These are phyloP conservation scores for Dioszegia hungarica DNA, from an alignment of 768 basidiomycete species.

Conservation along the genomic window DNA sequence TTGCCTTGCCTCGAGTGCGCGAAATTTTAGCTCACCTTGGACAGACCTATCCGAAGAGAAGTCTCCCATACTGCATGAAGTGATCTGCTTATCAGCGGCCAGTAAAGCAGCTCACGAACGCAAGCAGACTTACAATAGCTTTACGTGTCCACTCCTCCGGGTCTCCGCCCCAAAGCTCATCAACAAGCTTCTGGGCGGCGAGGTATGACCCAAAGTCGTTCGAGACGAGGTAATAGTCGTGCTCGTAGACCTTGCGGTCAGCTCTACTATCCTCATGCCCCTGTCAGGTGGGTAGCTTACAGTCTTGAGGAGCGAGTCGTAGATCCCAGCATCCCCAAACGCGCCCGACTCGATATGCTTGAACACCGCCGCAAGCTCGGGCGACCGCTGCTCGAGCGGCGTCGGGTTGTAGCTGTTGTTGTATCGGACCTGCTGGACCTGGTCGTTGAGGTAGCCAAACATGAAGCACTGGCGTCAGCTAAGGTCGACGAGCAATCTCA, in stretches of 20 bases:
- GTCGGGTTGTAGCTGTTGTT: conserved; percentile 78
- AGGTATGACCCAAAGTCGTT: conserved; percentile 96
- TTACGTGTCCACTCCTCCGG: conserved; percentile 86
- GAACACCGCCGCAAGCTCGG: conserved; percentile 71
- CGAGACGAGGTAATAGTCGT: conserved; percentile 54
- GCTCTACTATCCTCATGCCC: not conserved
- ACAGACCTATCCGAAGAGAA: conserved; percentile 94
- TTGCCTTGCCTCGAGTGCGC: not conserved
- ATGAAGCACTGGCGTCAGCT: conserved; percentile 65
- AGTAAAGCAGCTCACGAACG: no score
- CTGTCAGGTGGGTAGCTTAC: not conserved
- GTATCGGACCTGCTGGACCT: conserved; percentile 77
- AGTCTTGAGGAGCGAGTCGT: conserved; percentile 60
- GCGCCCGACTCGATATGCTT: conserved; percentile 68
- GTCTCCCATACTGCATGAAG: conserved; percentile 73
- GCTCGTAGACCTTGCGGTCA: conserved; percentile 21
- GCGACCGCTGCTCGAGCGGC: conserved; percentile 76
- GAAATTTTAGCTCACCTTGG: conserved; percentile 76
- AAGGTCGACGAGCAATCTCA: not conserved
- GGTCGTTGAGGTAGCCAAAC: conserved; percentile 51
- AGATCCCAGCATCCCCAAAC: conserved; percentile 69
- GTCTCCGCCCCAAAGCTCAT: conserved; percentile 73
- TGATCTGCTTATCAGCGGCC: no score
- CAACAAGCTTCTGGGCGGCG: conserved; percentile 76
- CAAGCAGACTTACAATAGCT: no score